Percentiles rank a stretch among this genome's conserved stretches.
Evolutionary conservation across 352 stramenopile genomes (phyloP).

Genomic region (Blastocystis sp.): DNA sequence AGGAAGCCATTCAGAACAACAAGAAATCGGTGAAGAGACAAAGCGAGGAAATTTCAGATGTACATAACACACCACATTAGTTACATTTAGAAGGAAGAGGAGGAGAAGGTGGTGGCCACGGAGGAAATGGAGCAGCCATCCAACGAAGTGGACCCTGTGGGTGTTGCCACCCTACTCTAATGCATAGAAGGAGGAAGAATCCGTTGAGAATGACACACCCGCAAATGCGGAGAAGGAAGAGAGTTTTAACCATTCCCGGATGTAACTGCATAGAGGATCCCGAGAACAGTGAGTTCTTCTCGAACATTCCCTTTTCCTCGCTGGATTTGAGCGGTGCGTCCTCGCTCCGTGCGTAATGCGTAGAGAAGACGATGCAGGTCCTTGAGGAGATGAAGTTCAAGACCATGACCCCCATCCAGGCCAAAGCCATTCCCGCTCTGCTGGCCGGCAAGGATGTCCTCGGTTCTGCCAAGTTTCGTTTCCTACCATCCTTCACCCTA

Average conservation of each 20-base stretch:
- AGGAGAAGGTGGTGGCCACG: no score
- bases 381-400: slow-evolving; percentile 79
- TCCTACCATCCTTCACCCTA: background rate
- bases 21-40: no score
- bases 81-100: no score
- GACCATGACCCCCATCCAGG: slow-evolving; percentile 95
- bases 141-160: no score
- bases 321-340: slow-evolving; percentile 13
- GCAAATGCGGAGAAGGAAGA: background rate
- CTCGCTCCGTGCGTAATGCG: background rate
- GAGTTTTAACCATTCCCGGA: background rate
- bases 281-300: slow-evolving; percentile 18
- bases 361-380: slow-evolving; percentile 40
- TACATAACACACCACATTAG: no score
- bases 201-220: background rate
- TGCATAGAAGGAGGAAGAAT: background rate
- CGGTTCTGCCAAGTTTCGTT: slow-evolving; percentile 83
- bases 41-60: no score
- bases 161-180: no score
- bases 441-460: slow-evolving; percentile 92
- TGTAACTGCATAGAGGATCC: background rate
- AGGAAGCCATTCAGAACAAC: no score
- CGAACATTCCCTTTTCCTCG: background rate
- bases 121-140: no score
- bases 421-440: slow-evolving; percentile 89